A percentile compares a stretch with the other conserved stretches of the same genome.
Evolutionary conservation across 371 early-diverging fungal species (phyloP).

Genomic region (Saksenaea vasiformis): DNA sequence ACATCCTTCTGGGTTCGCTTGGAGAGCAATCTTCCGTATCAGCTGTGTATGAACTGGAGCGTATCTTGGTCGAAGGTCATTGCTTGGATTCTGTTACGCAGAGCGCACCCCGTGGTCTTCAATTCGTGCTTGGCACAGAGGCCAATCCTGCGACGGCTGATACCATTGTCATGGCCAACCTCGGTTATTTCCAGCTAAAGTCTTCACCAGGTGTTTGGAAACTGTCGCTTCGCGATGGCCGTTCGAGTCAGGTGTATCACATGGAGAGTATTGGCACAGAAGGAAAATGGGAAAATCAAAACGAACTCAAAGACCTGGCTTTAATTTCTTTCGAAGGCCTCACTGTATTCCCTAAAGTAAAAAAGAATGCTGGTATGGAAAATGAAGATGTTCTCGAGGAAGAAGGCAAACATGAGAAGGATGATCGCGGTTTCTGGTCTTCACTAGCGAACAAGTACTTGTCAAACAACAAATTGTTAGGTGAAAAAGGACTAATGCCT

Average conservation of each 20-base stretch:
- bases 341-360: slow-evolving; percentile 75
- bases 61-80: slow-evolving; percentile 90
- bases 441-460: slow-evolving; percentile 53
- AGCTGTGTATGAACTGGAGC: slow-evolving; percentile 79
- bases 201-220: slow-evolving; percentile 90
- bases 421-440: slow-evolving; percentile 50
- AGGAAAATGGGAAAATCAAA: slow-evolving; percentile 42
- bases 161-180: slow-evolving; percentile 95
- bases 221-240: slow-evolving; percentile 78
- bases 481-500: not conserved
- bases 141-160: slow-evolving; percentile 64
- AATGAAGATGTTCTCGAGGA: slow-evolving; percentile 70
- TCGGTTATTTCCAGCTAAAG: slow-evolving; percentile 94
- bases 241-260: slow-evolving; percentile 76
- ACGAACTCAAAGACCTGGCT: slow-evolving; percentile 50
- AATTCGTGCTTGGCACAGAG: slow-evolving; percentile 79
- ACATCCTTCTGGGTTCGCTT: slow-evolving; percentile 69
- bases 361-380: slow-evolving; percentile 82
- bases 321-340: slow-evolving; percentile 82
- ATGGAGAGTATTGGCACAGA: slow-evolving; percentile 67
- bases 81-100: slow-evolving; percentile 67
- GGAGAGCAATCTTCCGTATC: slow-evolving; percentile 54
- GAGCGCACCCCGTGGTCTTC: slow-evolving; percentile 85
- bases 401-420: slow-evolving; percentile 7
- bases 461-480: not conserved